Evolutionary conservation across 805 yeast species (phyloP), one percentile per base, ranked within the genome.

Genomic region (Metschnikowia kofuensis): DNA sequence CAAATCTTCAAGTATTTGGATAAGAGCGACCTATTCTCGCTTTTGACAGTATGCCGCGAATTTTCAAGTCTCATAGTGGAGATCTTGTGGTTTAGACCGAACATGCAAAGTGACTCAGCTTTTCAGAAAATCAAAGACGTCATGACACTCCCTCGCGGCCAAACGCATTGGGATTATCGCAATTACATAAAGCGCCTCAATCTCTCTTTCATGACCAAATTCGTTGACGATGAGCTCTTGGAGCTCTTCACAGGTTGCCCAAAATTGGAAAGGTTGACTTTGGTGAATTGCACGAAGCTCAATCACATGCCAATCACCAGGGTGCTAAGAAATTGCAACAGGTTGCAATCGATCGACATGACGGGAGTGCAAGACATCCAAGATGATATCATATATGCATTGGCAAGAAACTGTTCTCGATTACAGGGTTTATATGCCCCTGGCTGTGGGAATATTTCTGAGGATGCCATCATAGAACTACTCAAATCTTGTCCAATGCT

Each of bases 351-450:
- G 38, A 84, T 92, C 43, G 98, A 92, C 68, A 75, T 92, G 57
- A 85, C 96, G 0, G 94, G 94, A 8, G 85, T 89, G 6, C 75
- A 75, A 38, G 82, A 78, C 52, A 67, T 73, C 45, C 76, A 73
- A 47, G 97, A 91, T 69, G 82, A 77, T 39, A 82, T 90, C 6
- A 80, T 89, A 50, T 56, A 67, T 29, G 81, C 87, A 7, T 73
- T 92, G 54, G 89, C 96, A 2, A 62, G 63, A 8, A 76, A 80
- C 59, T 91, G 97, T 65, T 78, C 80, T 35, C 71, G 92, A 41
- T 73, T 92, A 40, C 97, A 92, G 68, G 97, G 97, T 1, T 72
- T 91, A 40, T 91, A 90, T 63, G 94, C 94, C 0, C 91, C 96
- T 1, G 88, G 87, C 6, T 90, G 97, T 49, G 80, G 79, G 35